These are phyloP conservation scores for Caloboletus inedulis DNA, from an alignment of 1,284 basidiomycete genomes.

Conservation along the genomic window DNA sequence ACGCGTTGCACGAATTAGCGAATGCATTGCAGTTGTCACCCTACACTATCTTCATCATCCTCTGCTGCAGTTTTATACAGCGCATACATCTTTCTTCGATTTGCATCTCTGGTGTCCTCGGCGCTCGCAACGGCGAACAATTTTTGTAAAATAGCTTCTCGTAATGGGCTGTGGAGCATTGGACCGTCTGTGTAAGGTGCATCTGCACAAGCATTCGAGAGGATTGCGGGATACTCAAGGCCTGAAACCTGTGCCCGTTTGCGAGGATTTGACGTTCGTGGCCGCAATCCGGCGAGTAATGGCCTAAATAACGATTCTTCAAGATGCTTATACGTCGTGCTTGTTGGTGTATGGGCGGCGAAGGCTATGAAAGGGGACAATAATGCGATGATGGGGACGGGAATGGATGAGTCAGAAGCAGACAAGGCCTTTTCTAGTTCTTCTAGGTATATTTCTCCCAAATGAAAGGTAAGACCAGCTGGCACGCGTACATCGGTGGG, in stretches of 20 bases:
- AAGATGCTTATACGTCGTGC: conserved; percentile 65
- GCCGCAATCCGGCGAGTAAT: conserved; percentile 49
- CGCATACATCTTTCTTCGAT: conserved; percentile 78
- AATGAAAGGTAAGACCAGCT: conserved; percentile 77
- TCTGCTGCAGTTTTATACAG: conserved; percentile 67
- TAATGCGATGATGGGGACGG: conserved; percentile 58
- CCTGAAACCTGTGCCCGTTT: conserved; percentile 39
- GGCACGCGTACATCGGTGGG: conserved; percentile 74
- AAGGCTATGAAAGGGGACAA: conserved; percentile 68
- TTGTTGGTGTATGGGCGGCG: conserved; percentile 62
- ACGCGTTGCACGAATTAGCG: background rate
- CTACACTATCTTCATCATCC: conserved; percentile 38
- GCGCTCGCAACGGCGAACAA: conserved; percentile 78
- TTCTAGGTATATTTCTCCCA: conserved; percentile 87
- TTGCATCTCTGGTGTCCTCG: conserved; percentile 70
- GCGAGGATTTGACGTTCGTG: conserved; percentile 36
- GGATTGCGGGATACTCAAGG: conserved; percentile 40
- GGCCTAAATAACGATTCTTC: conserved; percentile 65
- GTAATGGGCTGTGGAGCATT: conserved; percentile 41
- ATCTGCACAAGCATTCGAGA: conserved; percentile 49
- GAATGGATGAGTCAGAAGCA: conserved; percentile 29
- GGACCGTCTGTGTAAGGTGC: conserved; percentile 39
- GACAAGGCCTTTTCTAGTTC: conserved; percentile 79
- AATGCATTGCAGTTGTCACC: conserved; percentile 17
- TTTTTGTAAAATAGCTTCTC: conserved; percentile 56